Base-by-base conservation (phyloP, 345 rosid genomes). In the Ceriops zippeliana region DNA sequence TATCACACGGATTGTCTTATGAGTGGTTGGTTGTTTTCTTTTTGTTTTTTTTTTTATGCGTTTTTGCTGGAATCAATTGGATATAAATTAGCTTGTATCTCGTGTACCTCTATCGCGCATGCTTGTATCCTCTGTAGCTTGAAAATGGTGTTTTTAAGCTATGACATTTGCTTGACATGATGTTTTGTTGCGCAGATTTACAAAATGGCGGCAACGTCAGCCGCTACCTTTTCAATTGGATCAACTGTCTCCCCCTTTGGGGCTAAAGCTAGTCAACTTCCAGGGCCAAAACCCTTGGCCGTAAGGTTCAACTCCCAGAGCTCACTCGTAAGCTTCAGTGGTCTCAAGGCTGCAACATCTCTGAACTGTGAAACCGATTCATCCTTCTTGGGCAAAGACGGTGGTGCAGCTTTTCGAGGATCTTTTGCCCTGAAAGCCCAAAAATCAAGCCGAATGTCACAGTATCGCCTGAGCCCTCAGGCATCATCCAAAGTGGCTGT, bases 401-500 rank as follows among this genome's bases (percentile, higher is more conserved):
- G 86, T 46, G 26, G 15, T 66, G 78, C 82, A 42, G 80, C 84
- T 17, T 87, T 88, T 7, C 83, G 75, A 52, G 58, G 69, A 52
- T 81, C 91, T 31, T 64, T 78, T 71, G 82, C 76, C 10, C 19
- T 15, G 3, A 86, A 81, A 73, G 76, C 84, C 9, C 81, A 75
- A 52, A 66, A 73, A 59, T 62, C 81, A 61, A 78, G 67, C 60
- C 74, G 62, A 73, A 77, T 57, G 56, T 66, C 82, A 21, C 76
- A 66, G 61, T 57, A 85, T 70, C 81, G 70, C 65, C 74, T 89
- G 20, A 92, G 81, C 69, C 80, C 82, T 54, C 80, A 77, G 65
- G 98, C 98, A 54, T 91, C 97, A 0, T 77, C 61, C 73, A 83
- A 83, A 70, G 84, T 83, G 49, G 96, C 98, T 15, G 69, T 93